Conservation (phyloP, 2,329 filamentous ascomycete genomes). For the Reticulascus tulasneorum region DNA sequence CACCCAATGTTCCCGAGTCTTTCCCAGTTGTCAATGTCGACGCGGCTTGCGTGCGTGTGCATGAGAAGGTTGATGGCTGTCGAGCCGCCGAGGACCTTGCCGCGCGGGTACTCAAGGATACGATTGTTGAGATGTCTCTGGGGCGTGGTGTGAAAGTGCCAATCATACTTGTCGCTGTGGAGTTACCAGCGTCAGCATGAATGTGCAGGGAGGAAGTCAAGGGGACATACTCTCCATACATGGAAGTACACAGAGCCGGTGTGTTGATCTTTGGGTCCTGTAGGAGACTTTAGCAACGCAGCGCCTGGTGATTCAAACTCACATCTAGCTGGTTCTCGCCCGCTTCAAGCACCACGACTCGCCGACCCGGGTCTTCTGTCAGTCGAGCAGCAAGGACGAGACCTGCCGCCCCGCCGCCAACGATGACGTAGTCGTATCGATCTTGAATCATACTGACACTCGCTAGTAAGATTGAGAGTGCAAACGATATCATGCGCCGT, state of each 20-base stretch:
- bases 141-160: conserved; percentile 19
- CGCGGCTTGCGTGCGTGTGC: conserved; percentile 11
- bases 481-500: too few relatives aligned
- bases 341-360: conserved; percentile 23
- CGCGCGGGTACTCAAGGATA: conserved; percentile 18
- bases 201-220: too few relatives aligned
- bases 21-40: conserved; percentile 20
- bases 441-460: too few relatives aligned
- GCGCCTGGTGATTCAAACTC: too few relatives aligned
- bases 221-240: conserved; percentile 17
- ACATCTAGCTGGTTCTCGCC: conserved; percentile 15
- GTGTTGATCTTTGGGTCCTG: too few relatives aligned
- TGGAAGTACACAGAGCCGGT: conserved; percentile 13
- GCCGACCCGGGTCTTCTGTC: conserved; percentile 16
- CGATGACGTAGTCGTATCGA: conserved; percentile 25
- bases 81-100: conserved; percentile 18
- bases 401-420: conserved; percentile 28
- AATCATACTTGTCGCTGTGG: conserved; percentile 19
- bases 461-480: too few relatives aligned
- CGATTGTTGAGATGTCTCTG: conserved; percentile 15
- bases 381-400: conserved; percentile 28
- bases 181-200: too few relatives aligned
- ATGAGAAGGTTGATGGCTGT: conserved; percentile 20
- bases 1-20: conserved; percentile 22
- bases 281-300: too few relatives aligned